A percentile compares a stretch with the other conserved stretches of the same genome.
Conservation (phyloP, 2,329 filamentous ascomycete genomes). For the Monilinia aucupariae region DNA sequence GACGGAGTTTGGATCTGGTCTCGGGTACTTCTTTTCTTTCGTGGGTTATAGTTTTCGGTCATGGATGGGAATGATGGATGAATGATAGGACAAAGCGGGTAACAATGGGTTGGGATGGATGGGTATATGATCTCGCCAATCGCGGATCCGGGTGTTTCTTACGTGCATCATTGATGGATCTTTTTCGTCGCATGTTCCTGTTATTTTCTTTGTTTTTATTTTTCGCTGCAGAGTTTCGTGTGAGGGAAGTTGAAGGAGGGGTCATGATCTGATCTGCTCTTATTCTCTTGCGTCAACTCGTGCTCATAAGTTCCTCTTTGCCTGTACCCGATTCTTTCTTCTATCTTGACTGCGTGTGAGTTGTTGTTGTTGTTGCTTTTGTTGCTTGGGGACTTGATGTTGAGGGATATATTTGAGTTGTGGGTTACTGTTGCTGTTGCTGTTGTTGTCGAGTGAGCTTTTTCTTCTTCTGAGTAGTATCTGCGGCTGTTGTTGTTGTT, state of each 20-base stretch:
- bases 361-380: conserved; percentile 5
- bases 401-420: conserved; percentile 11
- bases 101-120: background rate
- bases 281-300: background rate
- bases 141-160: conserved; percentile 13
- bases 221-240: background rate
- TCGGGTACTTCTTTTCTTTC: background rate
- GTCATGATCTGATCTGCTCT: background rate
- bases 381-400: background rate
- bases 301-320: conserved; percentile 5
- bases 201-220: background rate
- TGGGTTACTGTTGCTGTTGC: no score
- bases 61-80: conserved; percentile 7
- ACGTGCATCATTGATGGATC: background rate
- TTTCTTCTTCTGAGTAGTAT: background rate
- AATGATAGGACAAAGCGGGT: background rate
- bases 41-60: background rate
- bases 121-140: conserved; percentile 11
- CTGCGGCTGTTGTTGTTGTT: background rate
- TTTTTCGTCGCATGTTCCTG: background rate
- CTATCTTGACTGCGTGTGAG: conserved; percentile 10
- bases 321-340: conserved; percentile 10
- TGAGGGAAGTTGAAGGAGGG: background rate
- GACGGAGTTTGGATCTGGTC: conserved; percentile 2
- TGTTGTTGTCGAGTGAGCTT: background rate